Percentiles rank a stretch among this genome's conserved stretches.
phyloP scores from a whole-genome alignment of 129 eudicot species.

The Smallanthus sonchifolius region DNA sequence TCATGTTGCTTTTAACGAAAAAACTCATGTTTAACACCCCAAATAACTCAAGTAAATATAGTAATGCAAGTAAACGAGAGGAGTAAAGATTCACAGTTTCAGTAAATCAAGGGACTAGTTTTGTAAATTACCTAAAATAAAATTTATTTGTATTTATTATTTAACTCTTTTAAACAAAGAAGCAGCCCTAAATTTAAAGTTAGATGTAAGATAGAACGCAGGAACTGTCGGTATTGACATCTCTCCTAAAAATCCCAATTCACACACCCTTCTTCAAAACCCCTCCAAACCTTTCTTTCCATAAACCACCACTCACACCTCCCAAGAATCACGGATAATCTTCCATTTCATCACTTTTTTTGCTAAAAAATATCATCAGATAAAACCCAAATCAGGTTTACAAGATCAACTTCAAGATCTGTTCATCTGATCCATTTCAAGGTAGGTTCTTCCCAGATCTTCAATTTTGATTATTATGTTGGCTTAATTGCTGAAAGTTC shows the following conservation, averaged over 20 bases:
- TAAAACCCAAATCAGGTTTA: slow-evolving; percentile 6
- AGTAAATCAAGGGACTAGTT: background rate
- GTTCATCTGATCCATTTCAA: slow-evolving; percentile 38
- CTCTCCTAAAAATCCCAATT: slow-evolving; percentile 21
- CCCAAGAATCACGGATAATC: slow-evolving; percentile 16
- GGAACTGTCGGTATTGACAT: slow-evolving; percentile 19
- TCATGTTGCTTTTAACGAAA: too few relatives aligned
- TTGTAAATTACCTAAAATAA: background rate
- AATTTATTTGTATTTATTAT: background rate
- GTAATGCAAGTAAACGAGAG: background rate
- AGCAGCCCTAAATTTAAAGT: slow-evolving; percentile 14
- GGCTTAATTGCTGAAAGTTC: slow-evolving; percentile 13
- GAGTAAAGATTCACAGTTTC: background rate
- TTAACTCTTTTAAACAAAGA: background rate
- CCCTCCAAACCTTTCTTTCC: slow-evolving; percentile 24
- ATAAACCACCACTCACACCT: slow-evolving; percentile 24
- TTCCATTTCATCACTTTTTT: background rate
- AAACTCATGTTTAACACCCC: too few relatives aligned
- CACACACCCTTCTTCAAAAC: slow-evolving; percentile 25
- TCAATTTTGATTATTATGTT: slow-evolving; percentile 5
- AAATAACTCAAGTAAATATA: too few relatives aligned
- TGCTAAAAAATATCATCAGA: slow-evolving; percentile 1
- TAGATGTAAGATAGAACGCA: background rate
- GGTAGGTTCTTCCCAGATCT: slow-evolving; percentile 24
- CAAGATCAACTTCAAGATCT: slow-evolving; percentile 42